phyloP scores from a whole-genome alignment of 345 rosid species.

The Lagerstroemia speciosa region DNA sequence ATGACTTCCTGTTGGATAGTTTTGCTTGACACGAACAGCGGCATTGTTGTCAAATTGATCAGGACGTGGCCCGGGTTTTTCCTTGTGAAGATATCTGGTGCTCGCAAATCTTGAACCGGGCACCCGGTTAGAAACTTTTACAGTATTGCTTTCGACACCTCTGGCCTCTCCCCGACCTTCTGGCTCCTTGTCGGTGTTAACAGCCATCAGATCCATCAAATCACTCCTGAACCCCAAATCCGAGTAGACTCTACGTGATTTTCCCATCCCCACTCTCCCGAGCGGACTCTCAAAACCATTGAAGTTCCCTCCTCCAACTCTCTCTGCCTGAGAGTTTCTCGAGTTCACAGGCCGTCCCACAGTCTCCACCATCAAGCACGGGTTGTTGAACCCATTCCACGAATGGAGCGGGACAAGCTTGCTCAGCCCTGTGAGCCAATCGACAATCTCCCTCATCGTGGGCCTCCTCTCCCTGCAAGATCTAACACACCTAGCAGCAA shows the following conservation, averaged over 20 bases:
- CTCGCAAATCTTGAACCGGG: constrained; percentile 36
- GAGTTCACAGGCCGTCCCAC: constrained; percentile 63
- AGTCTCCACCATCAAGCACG: constrained; percentile 95
- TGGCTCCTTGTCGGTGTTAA: constrained; percentile 31
- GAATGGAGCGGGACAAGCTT: constrained; percentile 73
- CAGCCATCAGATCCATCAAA: constrained; percentile 65
- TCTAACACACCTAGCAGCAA: constrained; percentile 91
- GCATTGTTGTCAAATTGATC: not conserved
- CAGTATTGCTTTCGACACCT: constrained; percentile 11
- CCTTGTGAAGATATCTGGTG: constrained; percentile 16
- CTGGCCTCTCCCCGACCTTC: constrained; percentile 16
- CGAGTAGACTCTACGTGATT: constrained; percentile 49
- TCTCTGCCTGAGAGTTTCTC: constrained; percentile 19
- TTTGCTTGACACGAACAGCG: not conserved
- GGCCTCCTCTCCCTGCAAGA: constrained; percentile 96
- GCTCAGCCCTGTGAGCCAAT: constrained; percentile 62
- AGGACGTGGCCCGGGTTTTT: not conserved
- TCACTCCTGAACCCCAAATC: constrained; percentile 71
- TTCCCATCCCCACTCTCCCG: constrained; percentile 20
- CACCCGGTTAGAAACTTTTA: constrained; percentile 17
- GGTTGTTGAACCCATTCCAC: constrained; percentile 89
- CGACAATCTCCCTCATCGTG: constrained; percentile 73
- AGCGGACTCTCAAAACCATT: constrained; percentile 28
- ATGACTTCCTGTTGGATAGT: not conserved
- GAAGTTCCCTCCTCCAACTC: constrained; percentile 18